These are phyloP conservation scores for Exidia glandulosa DNA, from an alignment of 768 basidiomycete species.

Conservation along the genomic window DNA sequence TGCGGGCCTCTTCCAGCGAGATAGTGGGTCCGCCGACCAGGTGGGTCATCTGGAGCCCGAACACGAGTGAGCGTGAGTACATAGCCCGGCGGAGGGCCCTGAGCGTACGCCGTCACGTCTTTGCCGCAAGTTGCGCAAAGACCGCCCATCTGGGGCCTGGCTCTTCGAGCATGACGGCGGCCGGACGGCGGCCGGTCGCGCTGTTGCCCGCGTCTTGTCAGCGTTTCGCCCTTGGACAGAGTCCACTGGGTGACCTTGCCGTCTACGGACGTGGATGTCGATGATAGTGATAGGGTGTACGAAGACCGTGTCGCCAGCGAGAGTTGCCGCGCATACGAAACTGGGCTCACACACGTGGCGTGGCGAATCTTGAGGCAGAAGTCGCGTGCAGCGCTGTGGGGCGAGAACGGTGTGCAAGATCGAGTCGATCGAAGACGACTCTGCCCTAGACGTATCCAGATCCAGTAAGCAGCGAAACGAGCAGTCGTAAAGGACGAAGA, in stretches of 20 bases:
- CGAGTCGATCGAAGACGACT: too few species aligned
- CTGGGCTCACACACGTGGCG: too few species aligned
- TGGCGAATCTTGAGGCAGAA: too few species aligned
- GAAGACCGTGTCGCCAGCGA: too few species aligned
- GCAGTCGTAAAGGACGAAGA: too few species aligned
- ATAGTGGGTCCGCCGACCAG: slow-evolving; percentile 85
- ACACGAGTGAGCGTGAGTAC: slow-evolving; percentile 27
- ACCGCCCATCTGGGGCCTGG: slow-evolving; percentile 87
- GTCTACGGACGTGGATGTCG: slow-evolving; percentile 65
- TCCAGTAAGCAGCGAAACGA: too few species aligned
- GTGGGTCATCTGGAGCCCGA: slow-evolving; percentile 92
- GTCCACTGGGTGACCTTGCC: slow-evolving; percentile 69
- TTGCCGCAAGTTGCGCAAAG: slow-evolving; percentile 91
- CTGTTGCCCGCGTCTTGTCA: slow-evolving; percentile 50
- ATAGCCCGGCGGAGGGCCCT: neutral
- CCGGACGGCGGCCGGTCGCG: slow-evolving; percentile 49
- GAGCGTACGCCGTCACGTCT: slow-evolving; percentile 79
- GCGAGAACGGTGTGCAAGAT: too few species aligned
- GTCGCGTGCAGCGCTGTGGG: too few species aligned
- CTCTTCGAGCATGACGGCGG: slow-evolving; percentile 62
- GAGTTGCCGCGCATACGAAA: too few species aligned
- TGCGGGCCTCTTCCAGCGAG: slow-evolving; percentile 82
- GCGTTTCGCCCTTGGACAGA: slow-evolving; percentile 50
- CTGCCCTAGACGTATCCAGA: too few species aligned
- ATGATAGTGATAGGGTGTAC: slow-evolving; percentile 77